A percentile compares a stretch with the other conserved stretches of the same genome.
phyloP scores from a whole-genome alignment of 192 early-diverging fungal species.

The Coemansia sp. region DNA sequence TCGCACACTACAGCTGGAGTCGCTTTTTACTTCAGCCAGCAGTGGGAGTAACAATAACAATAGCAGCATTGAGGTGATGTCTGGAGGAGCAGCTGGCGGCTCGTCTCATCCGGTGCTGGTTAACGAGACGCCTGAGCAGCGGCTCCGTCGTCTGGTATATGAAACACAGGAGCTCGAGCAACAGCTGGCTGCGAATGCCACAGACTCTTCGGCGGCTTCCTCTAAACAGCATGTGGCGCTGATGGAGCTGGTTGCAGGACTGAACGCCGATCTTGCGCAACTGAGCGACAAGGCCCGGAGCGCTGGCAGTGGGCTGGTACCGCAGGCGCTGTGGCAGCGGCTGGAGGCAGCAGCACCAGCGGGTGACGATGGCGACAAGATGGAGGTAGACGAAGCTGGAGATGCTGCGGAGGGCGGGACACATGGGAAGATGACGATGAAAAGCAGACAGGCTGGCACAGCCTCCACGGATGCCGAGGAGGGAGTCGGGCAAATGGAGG shows the following conservation, averaged over 20 bases:
- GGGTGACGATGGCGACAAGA: background rate
- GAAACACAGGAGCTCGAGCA: slow-evolving; percentile 81
- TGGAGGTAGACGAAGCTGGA: background rate
- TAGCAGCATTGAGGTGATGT: slow-evolving; percentile 4
- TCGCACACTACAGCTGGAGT: slow-evolving; percentile 45
- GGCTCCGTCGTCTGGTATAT: slow-evolving; percentile 72
- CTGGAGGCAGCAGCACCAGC: background rate
- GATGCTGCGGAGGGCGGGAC: background rate
- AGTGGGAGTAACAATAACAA: background rate
- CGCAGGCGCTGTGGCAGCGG: slow-evolving; percentile 21
- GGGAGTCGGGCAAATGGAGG: slow-evolving; percentile 25
- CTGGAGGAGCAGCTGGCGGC: background rate
- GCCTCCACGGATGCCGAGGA: background rate
- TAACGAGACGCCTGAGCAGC: slow-evolving; percentile 73
- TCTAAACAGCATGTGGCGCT: slow-evolving; percentile 25
- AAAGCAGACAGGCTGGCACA: background rate
- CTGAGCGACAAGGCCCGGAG: slow-evolving; percentile 6
- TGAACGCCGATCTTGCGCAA: slow-evolving; percentile 40
- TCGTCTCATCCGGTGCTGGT: slow-evolving; percentile 24
- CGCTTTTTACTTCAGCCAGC: slow-evolving; percentile 4
- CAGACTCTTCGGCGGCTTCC: background rate
- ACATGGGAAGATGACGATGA: background rate
- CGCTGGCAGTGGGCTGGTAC: slow-evolving; percentile 4
- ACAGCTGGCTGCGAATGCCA: slow-evolving; percentile 48
- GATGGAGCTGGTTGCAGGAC: slow-evolving; percentile 33